phyloP scores from a whole-genome alignment of 805 yeast species.

The Komagataella mondaviorum region DNA sequence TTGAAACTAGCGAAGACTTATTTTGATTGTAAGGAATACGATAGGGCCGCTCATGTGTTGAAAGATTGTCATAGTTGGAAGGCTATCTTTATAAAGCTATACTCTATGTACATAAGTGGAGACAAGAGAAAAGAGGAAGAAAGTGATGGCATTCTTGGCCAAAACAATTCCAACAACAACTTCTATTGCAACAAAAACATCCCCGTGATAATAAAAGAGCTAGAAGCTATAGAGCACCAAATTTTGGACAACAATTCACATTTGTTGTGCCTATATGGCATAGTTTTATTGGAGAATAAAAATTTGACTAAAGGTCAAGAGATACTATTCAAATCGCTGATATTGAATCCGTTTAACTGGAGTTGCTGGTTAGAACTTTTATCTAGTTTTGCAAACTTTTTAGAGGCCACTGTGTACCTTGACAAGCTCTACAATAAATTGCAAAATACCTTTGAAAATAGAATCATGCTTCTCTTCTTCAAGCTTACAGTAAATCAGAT shows the following conservation, averaged over 20 bases:
- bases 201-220: conserved; percentile 25
- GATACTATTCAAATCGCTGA: conserved; percentile 45
- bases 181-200: conserved; percentile 12
- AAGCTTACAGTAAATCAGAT: conserved; percentile 62
- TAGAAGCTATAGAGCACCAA: conserved; percentile 13
- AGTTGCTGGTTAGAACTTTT: conserved; percentile 80
- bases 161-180: conserved; percentile 17
- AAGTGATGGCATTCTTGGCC: conserved; percentile 50
- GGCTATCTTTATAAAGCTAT: conserved; percentile 49
- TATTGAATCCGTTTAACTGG: conserved; percentile 80
- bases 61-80: conserved; percentile 34
- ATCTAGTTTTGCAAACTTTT: conserved; percentile 43
- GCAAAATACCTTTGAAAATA: conserved; percentile 13
- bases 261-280: conserved; percentile 60
- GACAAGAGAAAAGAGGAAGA: conserved; percentile 67
- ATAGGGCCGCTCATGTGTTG: conserved; percentile 53
- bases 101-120: conserved; percentile 60
- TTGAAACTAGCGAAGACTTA: conserved; percentile 55
- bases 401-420: conserved; percentile 36
- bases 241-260: conserved; percentile 32
- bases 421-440: conserved; percentile 22
- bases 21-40: conserved; percentile 78
- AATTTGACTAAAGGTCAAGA: conserved; percentile 48
- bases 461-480: conserved; percentile 33
- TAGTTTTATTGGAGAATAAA: conserved; percentile 48